Evolutionary conservation across 2,329 filamentous ascomycete genomes (phyloP).

Genomic region (Dactylellina parvicollis): DNA sequence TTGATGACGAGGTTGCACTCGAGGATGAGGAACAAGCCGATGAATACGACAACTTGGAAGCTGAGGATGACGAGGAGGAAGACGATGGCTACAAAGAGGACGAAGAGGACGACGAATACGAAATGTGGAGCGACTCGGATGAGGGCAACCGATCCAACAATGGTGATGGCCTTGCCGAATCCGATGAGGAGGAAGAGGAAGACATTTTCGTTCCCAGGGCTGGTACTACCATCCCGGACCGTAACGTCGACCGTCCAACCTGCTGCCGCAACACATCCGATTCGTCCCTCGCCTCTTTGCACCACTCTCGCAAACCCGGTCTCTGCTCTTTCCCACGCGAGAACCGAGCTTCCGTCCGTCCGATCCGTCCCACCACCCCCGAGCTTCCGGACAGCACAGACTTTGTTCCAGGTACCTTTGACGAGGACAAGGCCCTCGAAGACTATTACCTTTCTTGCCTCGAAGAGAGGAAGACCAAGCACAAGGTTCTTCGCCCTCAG

Average conservation of each 20-base stretch:
- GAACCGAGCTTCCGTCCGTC: constrained; percentile 62
- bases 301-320: constrained; percentile 58
- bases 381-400: constrained; percentile 97
- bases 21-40: constrained; percentile 72
- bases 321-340: constrained; percentile 59
- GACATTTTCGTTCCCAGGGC: constrained; percentile 54
- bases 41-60: constrained; percentile 63
- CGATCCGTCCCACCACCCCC: constrained; percentile 73
- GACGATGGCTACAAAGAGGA: constrained; percentile 67
- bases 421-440: constrained; percentile 94
- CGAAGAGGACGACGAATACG: constrained; percentile 70
- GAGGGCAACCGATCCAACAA: constrained; percentile 66
- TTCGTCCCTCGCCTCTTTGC: constrained; percentile 69
- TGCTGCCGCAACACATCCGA: constrained; percentile 68
- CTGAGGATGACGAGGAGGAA: constrained; percentile 64
- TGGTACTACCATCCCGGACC: constrained; percentile 52
- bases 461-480: constrained; percentile 81
- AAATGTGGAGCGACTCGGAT: constrained; percentile 64
- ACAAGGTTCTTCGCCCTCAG: constrained; percentile 85
- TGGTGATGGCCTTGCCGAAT: constrained; percentile 60
- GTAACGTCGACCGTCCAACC: constrained; percentile 51
- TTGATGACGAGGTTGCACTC: constrained; percentile 83
- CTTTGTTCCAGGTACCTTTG: constrained; percentile 97
- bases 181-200: constrained; percentile 64
- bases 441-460: constrained; percentile 89